Base-by-base conservation (phyloP, 2,329 filamentous ascomycete species). In the Ceratocystis cacaofunesta region DNA sequence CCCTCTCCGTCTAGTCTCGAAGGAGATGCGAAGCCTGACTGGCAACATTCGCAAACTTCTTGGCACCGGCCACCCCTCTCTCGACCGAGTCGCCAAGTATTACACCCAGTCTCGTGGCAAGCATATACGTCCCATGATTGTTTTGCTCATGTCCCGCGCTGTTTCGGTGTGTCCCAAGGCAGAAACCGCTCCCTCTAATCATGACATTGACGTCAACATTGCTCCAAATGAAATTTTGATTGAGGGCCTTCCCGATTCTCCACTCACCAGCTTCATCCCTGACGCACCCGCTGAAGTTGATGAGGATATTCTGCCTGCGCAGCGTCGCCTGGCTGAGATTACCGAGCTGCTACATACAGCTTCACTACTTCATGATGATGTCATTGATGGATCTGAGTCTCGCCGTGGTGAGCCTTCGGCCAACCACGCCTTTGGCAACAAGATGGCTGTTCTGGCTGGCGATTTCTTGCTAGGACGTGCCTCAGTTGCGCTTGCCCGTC, bases 401-500 rank as follows among this genome's bases (percentile, higher is more conserved):
- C 85, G 94, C 65, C 88, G 94, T 68, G 89, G 90, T 36, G 85
- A 85, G 2, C 88, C 90, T 6, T 95, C 90, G 1, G 94, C 94
- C 41, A 99, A 99, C 74, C 83, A 94, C 68, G 89, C 92, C 72
- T 97, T 97, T 72, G 94, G 94, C 69, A 99, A 99, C 79, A 99
- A 99, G 76, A 97, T 99, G 92, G 92, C 94, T 15, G 92, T 99
- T 1, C 77, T 99, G 69, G 94, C 94, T 0, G 94, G 94, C n/a
- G 94, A 99, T 74, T 99, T 99, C 72, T 78, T 99, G 57, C 82
- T 99, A 1, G 92, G 92, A 3, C 84, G 94, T 63, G 94, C 94
- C 1, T 99, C 94, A 0, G 92, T 97, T 5, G 92, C 92, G 5
- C 82, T 99, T 52, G 94, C 94, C 15, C 85, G 94, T 52, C 78